Conservation (phyloP, 805 yeast genomes). For the Candida ulmi region DNA sequence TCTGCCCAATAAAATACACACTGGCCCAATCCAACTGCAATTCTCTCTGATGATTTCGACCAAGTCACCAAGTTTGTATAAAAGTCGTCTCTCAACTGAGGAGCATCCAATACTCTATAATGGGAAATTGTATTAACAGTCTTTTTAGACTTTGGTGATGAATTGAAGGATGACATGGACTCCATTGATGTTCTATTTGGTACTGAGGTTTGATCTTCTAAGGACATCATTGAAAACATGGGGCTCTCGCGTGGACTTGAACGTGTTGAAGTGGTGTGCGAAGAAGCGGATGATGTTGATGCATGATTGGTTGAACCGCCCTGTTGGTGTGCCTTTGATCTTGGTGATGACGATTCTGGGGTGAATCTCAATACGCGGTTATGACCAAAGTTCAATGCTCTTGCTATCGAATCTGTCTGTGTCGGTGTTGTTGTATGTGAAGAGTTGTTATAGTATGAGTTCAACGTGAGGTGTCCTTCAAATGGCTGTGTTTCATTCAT, state of each 20-base stretch:
- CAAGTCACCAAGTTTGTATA: conserved; percentile 73
- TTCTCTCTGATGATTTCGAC: conserved; percentile 44
- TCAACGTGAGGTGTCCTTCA: conserved; percentile 9
- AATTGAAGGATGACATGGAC: conserved; percentile 7
- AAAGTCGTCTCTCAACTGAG: conserved; percentile 68
- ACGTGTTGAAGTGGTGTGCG: conserved; percentile 1
- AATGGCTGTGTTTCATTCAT: conserved; percentile 8
- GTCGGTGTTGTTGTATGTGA: conserved; percentile 11
- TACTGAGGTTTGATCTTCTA: not conserved
- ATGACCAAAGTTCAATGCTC: conserved; percentile 41
- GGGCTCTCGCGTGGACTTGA: conserved; percentile 1
- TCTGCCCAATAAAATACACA: conserved; percentile 62
- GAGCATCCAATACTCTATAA: conserved; percentile 57
- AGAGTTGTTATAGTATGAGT: conserved; percentile 1
- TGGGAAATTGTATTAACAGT: conserved; percentile 35
- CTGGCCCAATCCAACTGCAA: conserved; percentile 64
- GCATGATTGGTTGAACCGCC: not conserved
- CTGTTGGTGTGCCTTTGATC: not conserved
- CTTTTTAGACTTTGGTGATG: conserved; percentile 14
- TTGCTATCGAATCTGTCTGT: conserved; percentile 37
- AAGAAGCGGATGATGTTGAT: conserved; percentile 5
- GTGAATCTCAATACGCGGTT: conserved; percentile 37
- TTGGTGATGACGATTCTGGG: conserved; percentile 1
- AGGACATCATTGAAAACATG: conserved; percentile 1
- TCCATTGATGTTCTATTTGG: conserved; percentile 7